Base-by-base conservation (phyloP, 371 early-diverging fungal species). In the Rhizopus microsporus region DNA sequence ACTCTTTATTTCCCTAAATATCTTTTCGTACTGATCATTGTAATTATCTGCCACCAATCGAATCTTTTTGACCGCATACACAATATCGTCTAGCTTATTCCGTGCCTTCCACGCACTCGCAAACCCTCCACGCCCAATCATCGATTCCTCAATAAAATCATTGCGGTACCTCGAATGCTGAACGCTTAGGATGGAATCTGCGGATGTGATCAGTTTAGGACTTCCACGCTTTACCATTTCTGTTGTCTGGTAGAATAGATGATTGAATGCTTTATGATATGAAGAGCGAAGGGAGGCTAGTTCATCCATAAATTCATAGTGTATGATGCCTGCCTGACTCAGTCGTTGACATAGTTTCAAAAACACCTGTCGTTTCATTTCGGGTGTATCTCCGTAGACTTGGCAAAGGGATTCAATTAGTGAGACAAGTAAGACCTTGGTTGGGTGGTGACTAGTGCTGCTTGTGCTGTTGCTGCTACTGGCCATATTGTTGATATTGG, bases 121-220 rank as follows among this genome's bases (percentile, higher is more conserved):
- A 74, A 96, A 98, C 4, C 97, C 98, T 31, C 99, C 99, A 45
- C 85, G 84, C 8, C 99, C 98, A 7, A 97, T 75, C 33, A 83
- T 65, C 6, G 74, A 65, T 5, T 92, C 59, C 68, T 95, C 91
- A 3, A 80, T 72, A 82, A 94, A 96, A 67, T 97, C 97, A 53
- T 88, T 88, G 12, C 67, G 68, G 68, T 94, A 97, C 5, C 95
- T 85, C 23, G 91, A 86, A 39, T 81, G 77, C 23, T 85, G 80
- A n/a, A 82, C 69, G 29, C 78, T 81, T 34, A 87, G 72, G 23
- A 57, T 34, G 1, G 51, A 47, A 10, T 63, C 56, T 38, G 64
- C 31, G 52, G 51, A 56, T 15, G 53, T 62, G 5, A 62, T 55
- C 29, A 60, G 34, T 4, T 53, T 46, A 4, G 57, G 61, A 6